These are phyloP conservation scores for Scheffersomyces stambukii DNA, from an alignment of 1,139 yeast species.

Conservation along the genomic window DNA sequence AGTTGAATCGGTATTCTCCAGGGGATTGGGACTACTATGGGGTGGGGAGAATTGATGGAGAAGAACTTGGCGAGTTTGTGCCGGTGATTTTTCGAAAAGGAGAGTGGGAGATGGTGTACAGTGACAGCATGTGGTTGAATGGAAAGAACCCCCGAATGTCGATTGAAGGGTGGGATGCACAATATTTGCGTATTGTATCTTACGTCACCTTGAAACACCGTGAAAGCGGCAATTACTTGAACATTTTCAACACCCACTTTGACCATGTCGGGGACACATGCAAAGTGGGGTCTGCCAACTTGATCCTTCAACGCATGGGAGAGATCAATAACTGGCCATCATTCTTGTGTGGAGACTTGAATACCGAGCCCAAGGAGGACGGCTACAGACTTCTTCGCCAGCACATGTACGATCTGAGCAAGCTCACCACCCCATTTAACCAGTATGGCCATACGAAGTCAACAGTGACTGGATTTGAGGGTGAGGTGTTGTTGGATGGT, in stretches of 20 bases:
- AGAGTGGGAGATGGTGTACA: constrained; percentile 30
- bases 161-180: constrained; percentile 54
- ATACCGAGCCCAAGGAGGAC: constrained; percentile 48
- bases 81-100: constrained; percentile 25
- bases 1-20: constrained; percentile 21
- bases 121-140: constrained; percentile 35
- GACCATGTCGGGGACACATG: constrained; percentile 52
- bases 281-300: constrained; percentile 41
- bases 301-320: constrained; percentile 38
- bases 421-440: constrained; percentile 20
- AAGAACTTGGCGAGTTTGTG: constrained; percentile 29
- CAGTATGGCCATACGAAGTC: constrained; percentile 41
- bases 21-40: constrained; percentile 31
- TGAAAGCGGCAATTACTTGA: constrained; percentile 23
- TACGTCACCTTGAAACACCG: constrained; percentile 36
- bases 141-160: constrained; percentile 23
- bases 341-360: constrained; percentile 48
- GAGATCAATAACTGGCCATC: constrained; percentile 35
- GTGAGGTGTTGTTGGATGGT: constrained; percentile 23
- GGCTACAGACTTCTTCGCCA: constrained; percentile 38
- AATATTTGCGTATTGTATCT: constrained; percentile 42
- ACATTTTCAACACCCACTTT: constrained; percentile 55
- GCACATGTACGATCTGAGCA: constrained; percentile 27
- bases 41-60: constrained; percentile 32
- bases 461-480: constrained; percentile 51